Percentiles rank a stretch among this genome's conserved stretches.
Evolutionary conservation across 2,329 filamentous ascomycete species (phyloP).

Genomic region (Arthrobotrys iridis): DNA sequence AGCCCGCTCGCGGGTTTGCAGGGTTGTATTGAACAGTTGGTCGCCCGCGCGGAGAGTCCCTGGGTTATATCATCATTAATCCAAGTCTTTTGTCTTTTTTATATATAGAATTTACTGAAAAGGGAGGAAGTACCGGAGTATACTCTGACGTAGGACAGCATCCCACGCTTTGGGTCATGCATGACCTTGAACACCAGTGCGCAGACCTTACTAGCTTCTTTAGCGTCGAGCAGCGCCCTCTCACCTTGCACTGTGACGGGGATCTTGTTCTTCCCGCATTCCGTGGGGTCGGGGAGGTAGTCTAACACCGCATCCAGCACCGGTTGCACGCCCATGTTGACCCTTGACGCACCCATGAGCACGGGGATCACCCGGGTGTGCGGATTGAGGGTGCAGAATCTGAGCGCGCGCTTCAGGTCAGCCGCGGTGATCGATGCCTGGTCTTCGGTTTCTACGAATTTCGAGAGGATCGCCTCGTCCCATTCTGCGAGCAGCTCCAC

Average conservation of each 20-base stretch:
- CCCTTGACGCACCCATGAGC: slow-evolving; percentile 93
- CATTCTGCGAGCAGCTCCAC: slow-evolving; percentile 97
- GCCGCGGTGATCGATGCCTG: slow-evolving; percentile 79
- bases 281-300: slow-evolving; percentile 91
- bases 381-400: slow-evolving; percentile 86
- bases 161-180: slow-evolving; percentile 97
- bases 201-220: slow-evolving; percentile 79
- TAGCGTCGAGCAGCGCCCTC: slow-evolving; percentile 83
- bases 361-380: slow-evolving; percentile 89
- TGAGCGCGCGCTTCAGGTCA: slow-evolving; percentile 92
- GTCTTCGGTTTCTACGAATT: slow-evolving; percentile 85
- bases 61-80: slow-evolving; percentile 80
- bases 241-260: slow-evolving; percentile 70
- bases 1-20: slow-evolving; percentile 93
- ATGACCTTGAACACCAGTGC: slow-evolving; percentile 95
- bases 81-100: slow-evolving; percentile 80
- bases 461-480: slow-evolving; percentile 94
- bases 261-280: slow-evolving; percentile 84
- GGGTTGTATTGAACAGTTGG: slow-evolving; percentile 92
- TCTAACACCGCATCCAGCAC: slow-evolving; percentile 97
- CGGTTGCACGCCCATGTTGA: slow-evolving; percentile 92
- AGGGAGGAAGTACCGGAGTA: slow-evolving; percentile 81
- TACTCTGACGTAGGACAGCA: slow-evolving; percentile 97
- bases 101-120: slow-evolving; percentile 84
- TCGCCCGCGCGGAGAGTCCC: slow-evolving; percentile 86